Evolutionary conservation across 2,329 filamentous ascomycete species (phyloP), one percentile per base, ranked within the genome.

Genomic region (Paraphoma chrysanthemicola): DNA sequence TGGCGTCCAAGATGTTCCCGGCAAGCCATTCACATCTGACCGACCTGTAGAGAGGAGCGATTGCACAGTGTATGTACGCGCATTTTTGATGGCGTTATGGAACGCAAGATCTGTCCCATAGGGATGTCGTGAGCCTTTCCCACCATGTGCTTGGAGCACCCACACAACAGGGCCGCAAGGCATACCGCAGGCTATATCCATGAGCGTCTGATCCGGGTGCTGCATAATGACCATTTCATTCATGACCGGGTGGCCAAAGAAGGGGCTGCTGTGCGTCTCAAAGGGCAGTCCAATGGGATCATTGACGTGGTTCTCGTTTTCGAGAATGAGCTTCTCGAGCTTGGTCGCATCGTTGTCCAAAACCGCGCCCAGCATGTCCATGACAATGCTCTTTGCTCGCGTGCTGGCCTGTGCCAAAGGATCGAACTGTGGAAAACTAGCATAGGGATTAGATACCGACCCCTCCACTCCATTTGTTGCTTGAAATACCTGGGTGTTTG

Each of bases 11-110:
- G 59, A 51, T 0, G 57, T 64, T 2, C 57, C 70, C 0, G 67
- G 58, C 11, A 69, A 31, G 1, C 72, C 73, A 36, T 75, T 67
- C 3, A 71, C 59, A n/a, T 66, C 59, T 10, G 68, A 70, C 14
- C 66, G 62, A 14, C 57, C 63, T 1, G 64, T 57, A 11, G 64
- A 41, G 4, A 73, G 52, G 5, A 76, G 48, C 12, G 63, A 59
- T 42, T 73, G 67, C 0, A 76, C 70, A 10, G 67, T 74, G 39
- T 69, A 68, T 1, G 57, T 49, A 4, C 72, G 60, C 16, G 67
- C 69, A 31, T 76, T 76, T 44, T 70, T 75, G 44, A 75, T 76
- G 4, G 73, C 74, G 53, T 75, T 77, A 38, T 75, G 68, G 7
- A 77, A 55, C 1, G 74, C 67, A 10, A 74, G 53, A 38, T 75